phyloP scores from a whole-genome alignment of 495 filamentous ascomycete genomes.

The Tuber microsphaerosporum region DNA sequence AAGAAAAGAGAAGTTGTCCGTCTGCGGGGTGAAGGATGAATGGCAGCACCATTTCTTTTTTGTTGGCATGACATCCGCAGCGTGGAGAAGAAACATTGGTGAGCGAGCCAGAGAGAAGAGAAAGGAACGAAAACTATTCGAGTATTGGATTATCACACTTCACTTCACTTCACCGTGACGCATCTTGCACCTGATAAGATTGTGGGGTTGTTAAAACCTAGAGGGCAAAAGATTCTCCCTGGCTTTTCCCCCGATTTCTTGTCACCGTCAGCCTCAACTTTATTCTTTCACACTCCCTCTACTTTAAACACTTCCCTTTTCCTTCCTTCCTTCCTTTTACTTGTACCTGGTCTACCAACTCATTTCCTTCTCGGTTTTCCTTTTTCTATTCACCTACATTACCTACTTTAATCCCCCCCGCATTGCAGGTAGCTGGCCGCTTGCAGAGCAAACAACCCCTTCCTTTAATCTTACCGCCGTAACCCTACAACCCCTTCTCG shows the following conservation, averaged over 20 bases:
- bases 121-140: not conserved
- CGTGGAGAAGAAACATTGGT: slow-evolving; percentile 5
- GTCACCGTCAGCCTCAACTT: not conserved
- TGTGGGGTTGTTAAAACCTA: not conserved
- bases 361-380: not conserved
- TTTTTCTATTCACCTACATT: not conserved
- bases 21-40: not conserved
- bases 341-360: not conserved
- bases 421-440: slow-evolving; percentile 3
- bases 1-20: not conserved
- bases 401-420: not conserved
- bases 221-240: not conserved
- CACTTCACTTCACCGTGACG: not conserved
- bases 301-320: not conserved
- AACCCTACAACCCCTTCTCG: not conserved
- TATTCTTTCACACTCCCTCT: slow-evolving; percentile 3
- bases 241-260: not conserved
- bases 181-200: not conserved
- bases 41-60: not conserved
- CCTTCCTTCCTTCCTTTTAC: not conserved
- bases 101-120: not conserved
- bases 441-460: not conserved
- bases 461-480: not conserved
- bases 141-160: not conserved
- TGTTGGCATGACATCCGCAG: slow-evolving; percentile 1